Base-by-base conservation (phyloP, 108 stramenopile genomes). In the Epithemia pelagica region DNA sequence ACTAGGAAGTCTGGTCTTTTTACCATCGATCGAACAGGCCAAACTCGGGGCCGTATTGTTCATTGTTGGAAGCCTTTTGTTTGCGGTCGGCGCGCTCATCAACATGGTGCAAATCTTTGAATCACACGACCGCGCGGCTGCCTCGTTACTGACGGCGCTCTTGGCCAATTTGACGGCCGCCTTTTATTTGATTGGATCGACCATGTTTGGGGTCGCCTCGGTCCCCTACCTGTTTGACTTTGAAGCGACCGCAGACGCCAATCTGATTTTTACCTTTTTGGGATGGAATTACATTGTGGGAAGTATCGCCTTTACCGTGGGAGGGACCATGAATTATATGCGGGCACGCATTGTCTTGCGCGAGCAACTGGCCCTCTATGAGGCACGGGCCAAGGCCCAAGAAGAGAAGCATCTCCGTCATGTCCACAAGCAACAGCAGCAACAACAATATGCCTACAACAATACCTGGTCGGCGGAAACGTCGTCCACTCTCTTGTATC, bases 141-240 rank as follows among this genome's bases (percentile, higher is more conserved):
- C 56, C 26, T 26, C 61, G 26, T 21, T 7, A 8, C 21, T 2
- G 28, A 18, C 28, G 27, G 29, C 28, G 2, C 61, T 28, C 21
- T 61, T 26, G n/a, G 30, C 30, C 29, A 61, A 61, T 61, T 31
- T 61, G 29, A 61, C 61, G 2, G 61, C 61, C 29, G 61, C 21
- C 7, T 10, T 7, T 27, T 10, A 61, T 26, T 30, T 61, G 61
- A 61, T 61, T 61, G 61, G 61, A n/a, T 61, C 61, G 18, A 61
- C 61, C 27, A 5, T 61, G 29, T 61, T 61, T 29, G 3, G 5
- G 20, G n/a, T 27, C 21, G 61, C 15, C 7, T 61, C 61, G 29
- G 61, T 29, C 2, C 61, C 61, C 27, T 61, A 61, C 61, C 5
- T 61, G 30, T 10, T 29, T 61, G 28, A 61, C 3, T 19, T 26